Evolutionary conservation across 306 rosid species (phyloP).

Genomic region (Ammopiptanthus mongolicus): DNA sequence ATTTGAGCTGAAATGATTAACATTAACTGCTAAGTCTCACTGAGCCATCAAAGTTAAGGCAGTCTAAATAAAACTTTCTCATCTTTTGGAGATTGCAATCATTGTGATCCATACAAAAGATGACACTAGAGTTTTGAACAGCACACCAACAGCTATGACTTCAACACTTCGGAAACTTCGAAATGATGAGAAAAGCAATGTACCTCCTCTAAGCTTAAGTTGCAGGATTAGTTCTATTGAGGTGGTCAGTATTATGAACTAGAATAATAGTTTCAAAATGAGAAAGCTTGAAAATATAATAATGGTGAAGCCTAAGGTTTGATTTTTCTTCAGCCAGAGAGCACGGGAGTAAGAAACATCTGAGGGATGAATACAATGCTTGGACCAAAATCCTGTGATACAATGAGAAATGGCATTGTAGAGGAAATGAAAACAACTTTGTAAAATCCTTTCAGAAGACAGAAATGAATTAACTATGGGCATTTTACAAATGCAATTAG

Average conservation of each 20-base stretch:
- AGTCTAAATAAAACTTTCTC: neutral
- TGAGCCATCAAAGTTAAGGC: slow-evolving; percentile 9
- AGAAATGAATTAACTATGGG: slow-evolving; percentile 7
- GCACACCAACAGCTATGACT: slow-evolving; percentile 2
- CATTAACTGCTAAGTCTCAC: neutral
- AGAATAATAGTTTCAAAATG: neutral
- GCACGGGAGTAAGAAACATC: slow-evolving; percentile 1
- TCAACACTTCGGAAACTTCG: slow-evolving; percentile 19
- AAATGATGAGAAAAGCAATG: slow-evolving; percentile 6
- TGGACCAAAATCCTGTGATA: slow-evolving; percentile 2
- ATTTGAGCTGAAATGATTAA: slow-evolving; percentile 17
- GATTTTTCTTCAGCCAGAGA: neutral
- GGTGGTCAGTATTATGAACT: slow-evolving; percentile 3
- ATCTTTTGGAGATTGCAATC: neutral
- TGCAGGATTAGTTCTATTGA: slow-evolving; percentile 9
- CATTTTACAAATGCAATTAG: slow-evolving; percentile 14
- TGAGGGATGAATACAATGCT: slow-evolving; percentile 23
- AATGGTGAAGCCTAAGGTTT: neutral
- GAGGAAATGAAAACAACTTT: slow-evolving; percentile 13
- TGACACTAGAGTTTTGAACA: neutral
- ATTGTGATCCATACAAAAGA: neutral
- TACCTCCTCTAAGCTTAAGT: slow-evolving; percentile 17
- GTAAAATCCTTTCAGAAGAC: neutral
- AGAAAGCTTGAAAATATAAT: neutral
- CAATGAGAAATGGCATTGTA: slow-evolving; percentile 20